Percentiles rank a stretch among this genome's conserved stretches.
These are phyloP conservation scores for Ceratocystis huliohia DNA, from an alignment of 2,329 filamentous ascomycete genomes.

Conservation along the genomic window DNA sequence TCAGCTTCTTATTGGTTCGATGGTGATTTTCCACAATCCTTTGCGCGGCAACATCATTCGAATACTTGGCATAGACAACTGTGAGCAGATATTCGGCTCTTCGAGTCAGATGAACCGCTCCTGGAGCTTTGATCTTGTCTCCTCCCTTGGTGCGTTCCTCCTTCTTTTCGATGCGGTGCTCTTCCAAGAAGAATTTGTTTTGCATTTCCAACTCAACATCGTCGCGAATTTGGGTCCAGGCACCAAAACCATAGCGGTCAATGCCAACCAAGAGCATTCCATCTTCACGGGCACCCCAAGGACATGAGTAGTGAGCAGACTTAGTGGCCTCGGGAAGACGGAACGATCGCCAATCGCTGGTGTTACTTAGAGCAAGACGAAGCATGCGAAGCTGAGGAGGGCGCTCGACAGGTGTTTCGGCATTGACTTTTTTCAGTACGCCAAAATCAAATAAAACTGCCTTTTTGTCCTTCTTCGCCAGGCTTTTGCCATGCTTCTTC, in stretches of 20 bases:
- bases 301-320: constrained; percentile 75
- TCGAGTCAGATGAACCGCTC: constrained; percentile 92
- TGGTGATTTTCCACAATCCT: constrained; percentile 83
- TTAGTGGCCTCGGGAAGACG: constrained; percentile 86
- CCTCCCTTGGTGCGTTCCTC: constrained; percentile 73
- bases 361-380: constrained; percentile 55
- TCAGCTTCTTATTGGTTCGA: constrained; percentile 76
- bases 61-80: constrained; percentile 79
- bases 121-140: constrained; percentile 76
- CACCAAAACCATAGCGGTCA: constrained; percentile 83
- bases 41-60: constrained; percentile 60
- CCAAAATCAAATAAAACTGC: constrained; percentile 91
- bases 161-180: constrained; percentile 96
- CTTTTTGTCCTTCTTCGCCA: constrained; percentile 96
- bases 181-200: constrained; percentile 92
- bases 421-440: constrained; percentile 88
- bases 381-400: constrained; percentile 80
- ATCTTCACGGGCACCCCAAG: constrained; percentile 88
- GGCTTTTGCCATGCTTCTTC: constrained; percentile 63
- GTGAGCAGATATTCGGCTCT: constrained; percentile 90
- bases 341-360: constrained; percentile 63
- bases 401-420: constrained; percentile 84
- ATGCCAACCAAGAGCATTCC: constrained; percentile 96
- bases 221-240: constrained; percentile 88
- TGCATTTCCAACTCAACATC: constrained; percentile 72